Evolutionary conservation across 768 basidiomycete genomes (phyloP), one percentile per base, ranked within the genome.

Genomic region (Boletus rufocinnamomeus): DNA sequence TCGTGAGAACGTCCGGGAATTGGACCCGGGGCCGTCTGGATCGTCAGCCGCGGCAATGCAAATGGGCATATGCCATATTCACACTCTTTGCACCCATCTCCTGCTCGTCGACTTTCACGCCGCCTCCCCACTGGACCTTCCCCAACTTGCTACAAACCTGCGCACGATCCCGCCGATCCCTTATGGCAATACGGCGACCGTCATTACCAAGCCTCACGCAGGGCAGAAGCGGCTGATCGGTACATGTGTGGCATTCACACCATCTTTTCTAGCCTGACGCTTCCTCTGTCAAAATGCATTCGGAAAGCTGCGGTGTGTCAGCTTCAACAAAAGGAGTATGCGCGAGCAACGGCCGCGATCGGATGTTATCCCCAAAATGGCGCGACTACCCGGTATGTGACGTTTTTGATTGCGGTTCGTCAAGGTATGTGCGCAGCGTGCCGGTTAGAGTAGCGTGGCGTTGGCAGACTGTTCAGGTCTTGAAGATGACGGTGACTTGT

Each of bases 141-240:
- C n/a, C n/a, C n/a, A n/a, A n/a, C n/a, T n/a, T n/a, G n/a, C n/a
- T n/a, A n/a, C n/a, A n/a, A n/a, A n/a, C n/a, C n/a, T n/a, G n/a
- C n/a, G n/a, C n/a, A n/a, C n/a, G n/a, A n/a, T n/a, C n/a, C n/a
- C n/a, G n/a, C n/a, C n/a, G n/a, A n/a, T n/a, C n/a, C n/a, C n/a
- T n/a, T 93, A 67, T 93, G 91, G 90, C 89, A 91, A 76, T 88
- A 87, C 73, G 93, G 89, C 48, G 87, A 90, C 75, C 86, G 88
- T 57, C 84, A 87, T 67, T 91, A 87, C 72, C 81, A 83, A 63
- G 80, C 82, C 40, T 91, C 87, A 75, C 83, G 82, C 63, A 93
- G 86, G 85, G 61, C 77, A 40, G 81, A 86, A 63, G 92, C 93
- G 28, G 91, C 89, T 41, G 87, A 89, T 65, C 93, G 92, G 92